phyloP scores from a whole-genome alignment of 768 basidiomycete genomes.

The Cyathus striatus region DNA sequence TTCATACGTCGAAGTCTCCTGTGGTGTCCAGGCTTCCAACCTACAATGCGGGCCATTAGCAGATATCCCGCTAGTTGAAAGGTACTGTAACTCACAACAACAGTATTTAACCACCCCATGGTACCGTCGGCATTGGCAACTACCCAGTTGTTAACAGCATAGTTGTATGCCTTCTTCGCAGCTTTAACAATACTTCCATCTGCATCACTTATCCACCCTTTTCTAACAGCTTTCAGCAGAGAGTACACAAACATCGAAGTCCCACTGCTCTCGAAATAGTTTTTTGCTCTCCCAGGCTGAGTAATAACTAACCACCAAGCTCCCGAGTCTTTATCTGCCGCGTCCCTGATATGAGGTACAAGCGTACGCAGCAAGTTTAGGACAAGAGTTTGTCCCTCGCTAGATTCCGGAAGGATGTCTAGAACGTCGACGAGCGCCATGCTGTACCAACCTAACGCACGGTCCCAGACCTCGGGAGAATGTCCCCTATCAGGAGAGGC shows the following conservation, averaged over 20 bases:
- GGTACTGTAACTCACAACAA: constrained; percentile 23
- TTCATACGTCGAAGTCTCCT: constrained; percentile 31
- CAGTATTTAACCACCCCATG: constrained; percentile 40
- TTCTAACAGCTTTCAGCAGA: constrained; percentile 37
- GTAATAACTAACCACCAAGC: constrained; percentile 51
- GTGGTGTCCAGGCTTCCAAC: constrained; percentile 34
- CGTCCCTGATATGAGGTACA: constrained; percentile 27
- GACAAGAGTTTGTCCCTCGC: constrained; percentile 21
- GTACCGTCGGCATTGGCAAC: constrained; percentile 36
- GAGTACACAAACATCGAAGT: constrained; percentile 42
- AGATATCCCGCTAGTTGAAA: not conserved
- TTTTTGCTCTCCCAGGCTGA: constrained; percentile 36
- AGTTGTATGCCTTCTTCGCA: constrained; percentile 35
- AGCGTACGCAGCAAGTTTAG: constrained; percentile 28
- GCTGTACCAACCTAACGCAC: constrained; percentile 41
- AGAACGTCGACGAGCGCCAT: constrained; percentile 46
- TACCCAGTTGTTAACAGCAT: constrained; percentile 35
- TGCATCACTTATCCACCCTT: constrained; percentile 31
- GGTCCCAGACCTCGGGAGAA: constrained; percentile 44
- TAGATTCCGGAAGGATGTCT: constrained; percentile 26
- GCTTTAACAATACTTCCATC: constrained; percentile 33
- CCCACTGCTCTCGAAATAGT: constrained; percentile 48
- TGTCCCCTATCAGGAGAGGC: constrained; percentile 40
- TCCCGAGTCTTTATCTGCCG: constrained; percentile 31
- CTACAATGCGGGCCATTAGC: constrained; percentile 12